phyloP scores from a whole-genome alignment of 768 basidiomycete species.

The Sporobolomyces pararoseus region DNA sequence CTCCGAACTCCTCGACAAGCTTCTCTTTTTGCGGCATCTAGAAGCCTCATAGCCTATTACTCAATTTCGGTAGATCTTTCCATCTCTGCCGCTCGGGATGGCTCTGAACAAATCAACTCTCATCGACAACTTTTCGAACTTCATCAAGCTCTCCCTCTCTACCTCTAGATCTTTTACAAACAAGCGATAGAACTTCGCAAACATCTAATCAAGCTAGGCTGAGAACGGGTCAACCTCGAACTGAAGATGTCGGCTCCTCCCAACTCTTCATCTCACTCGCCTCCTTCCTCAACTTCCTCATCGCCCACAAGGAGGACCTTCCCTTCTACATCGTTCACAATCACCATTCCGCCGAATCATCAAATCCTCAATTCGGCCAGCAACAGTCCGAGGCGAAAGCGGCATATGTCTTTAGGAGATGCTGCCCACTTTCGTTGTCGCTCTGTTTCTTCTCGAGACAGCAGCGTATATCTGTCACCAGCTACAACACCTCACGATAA shows the following conservation, averaged over 20 bases:
- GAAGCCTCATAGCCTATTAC: background rate
- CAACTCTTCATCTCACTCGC: background rate
- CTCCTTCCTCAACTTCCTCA: conserved; percentile 1
- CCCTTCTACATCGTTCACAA: background rate
- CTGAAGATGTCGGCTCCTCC: too few relatives aligned
- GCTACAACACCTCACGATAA: background rate
- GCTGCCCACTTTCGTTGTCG: background rate
- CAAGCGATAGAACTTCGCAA: too few relatives aligned
- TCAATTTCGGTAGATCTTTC: background rate
- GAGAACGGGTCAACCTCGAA: too few relatives aligned
- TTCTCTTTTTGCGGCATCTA: background rate
- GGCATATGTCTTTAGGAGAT: conserved; percentile 16
- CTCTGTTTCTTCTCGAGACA: background rate
- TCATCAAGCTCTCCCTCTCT: background rate
- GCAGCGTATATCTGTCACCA: conserved; percentile 3
- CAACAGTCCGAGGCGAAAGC: conserved; percentile 6
- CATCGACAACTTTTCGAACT: background rate
- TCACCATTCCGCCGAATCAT: background rate
- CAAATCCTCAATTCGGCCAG: background rate
- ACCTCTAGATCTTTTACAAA: too few relatives aligned
- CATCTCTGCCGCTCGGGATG: background rate
- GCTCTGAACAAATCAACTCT: background rate
- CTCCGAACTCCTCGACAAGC: background rate
- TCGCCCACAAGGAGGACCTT: background rate
- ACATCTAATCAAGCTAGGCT: too few relatives aligned